These are phyloP conservation scores for Erythrophleum ivorense DNA, from an alignment of 331 rosid species.

Conservation along the genomic window DNA sequence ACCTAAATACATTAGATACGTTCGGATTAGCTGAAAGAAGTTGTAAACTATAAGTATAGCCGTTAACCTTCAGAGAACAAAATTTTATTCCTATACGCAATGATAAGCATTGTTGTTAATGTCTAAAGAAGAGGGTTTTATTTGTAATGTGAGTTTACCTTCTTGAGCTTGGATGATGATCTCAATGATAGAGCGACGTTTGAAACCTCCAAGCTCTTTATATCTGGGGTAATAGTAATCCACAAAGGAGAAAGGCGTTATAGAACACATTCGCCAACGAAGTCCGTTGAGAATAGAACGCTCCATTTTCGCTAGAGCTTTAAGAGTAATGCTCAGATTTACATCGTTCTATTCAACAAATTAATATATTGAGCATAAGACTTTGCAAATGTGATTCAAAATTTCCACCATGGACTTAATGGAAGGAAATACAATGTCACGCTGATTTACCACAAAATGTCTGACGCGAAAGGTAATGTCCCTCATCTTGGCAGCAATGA, in stretches of 20 bases:
- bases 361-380: not conserved
- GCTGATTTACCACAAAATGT: not conserved
- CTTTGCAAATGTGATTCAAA: not conserved
- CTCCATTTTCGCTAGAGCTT: not conserved
- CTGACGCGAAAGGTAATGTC: not conserved
- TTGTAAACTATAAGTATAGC: no score
- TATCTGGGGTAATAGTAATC: slow-evolving; percentile 10
- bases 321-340: not conserved
- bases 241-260: slow-evolving; percentile 33
- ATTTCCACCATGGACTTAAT: not conserved
- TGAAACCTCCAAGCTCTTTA: not conserved
- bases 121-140: no score
- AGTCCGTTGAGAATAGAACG: slow-evolving; percentile 1
- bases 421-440: not conserved
- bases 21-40: no score
- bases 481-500: not conserved
- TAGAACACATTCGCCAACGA: not conserved
- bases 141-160: slow-evolving; percentile 17
- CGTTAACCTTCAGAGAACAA: no score
- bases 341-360: not conserved
- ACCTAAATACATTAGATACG: not conserved
- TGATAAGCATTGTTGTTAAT: no score
- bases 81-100: no score
- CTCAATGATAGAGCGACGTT: slow-evolving; percentile 17
- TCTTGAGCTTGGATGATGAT: slow-evolving; percentile 38